Evolutionary conservation across 345 rosid genomes (phyloP).

Genomic region (Aethionema arabicum): DNA sequence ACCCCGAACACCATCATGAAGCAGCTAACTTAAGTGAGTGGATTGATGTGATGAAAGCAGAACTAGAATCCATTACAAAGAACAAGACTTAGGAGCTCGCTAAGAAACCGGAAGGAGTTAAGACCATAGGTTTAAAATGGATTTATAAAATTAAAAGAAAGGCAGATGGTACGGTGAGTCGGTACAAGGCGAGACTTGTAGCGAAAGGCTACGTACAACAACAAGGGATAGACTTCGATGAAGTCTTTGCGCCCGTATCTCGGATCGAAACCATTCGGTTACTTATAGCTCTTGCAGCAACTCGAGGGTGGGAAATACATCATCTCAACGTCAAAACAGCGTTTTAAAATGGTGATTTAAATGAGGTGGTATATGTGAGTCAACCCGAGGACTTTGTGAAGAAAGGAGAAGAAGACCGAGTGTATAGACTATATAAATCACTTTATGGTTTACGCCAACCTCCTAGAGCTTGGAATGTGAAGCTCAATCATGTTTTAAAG

Average conservation of each 20-base stretch:
- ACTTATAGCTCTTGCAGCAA: not conserved
- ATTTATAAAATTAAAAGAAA: not conserved
- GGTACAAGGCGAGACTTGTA: not conserved
- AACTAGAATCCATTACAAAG: not conserved
- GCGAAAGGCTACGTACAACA: constrained; percentile 5
- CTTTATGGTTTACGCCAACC: not conserved
- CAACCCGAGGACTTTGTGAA: not conserved
- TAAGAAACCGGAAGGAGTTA: not conserved
- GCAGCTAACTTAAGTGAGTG: not conserved
- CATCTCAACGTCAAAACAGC: not conserved
- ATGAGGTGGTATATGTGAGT: not conserved
- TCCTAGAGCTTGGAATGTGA: not conserved
- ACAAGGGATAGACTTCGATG: not conserved
- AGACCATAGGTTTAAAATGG: not conserved
- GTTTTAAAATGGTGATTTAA: not conserved
- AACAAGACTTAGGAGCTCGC: not conserved
- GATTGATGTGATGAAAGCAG: not conserved
- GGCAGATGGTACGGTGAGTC: not conserved
- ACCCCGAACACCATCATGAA: not conserved
- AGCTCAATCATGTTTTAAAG: not conserved
- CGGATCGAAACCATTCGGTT: not conserved
- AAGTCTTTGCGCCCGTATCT: not conserved
- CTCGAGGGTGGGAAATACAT: not conserved
- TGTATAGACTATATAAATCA: not conserved
- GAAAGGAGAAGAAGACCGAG: not conserved